Conservation (phyloP, 2,329 filamentous ascomycete species). For the Penicillium hordei region DNA sequence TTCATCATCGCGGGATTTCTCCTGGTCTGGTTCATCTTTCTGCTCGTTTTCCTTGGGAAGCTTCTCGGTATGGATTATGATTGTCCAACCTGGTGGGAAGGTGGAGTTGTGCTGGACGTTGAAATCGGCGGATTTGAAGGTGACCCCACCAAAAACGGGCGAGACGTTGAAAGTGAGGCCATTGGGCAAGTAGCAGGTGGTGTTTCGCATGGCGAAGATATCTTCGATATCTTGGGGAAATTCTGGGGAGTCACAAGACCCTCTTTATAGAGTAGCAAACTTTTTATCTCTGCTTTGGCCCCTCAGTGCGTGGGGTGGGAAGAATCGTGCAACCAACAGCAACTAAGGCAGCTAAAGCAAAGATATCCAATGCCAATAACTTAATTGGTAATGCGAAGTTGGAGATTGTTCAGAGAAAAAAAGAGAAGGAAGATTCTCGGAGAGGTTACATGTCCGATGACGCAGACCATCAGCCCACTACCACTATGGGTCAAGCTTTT, state of each 20-base stretch:
- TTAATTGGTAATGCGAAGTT: constrained; percentile 6
- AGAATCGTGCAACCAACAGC: neutral
- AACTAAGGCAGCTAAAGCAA: neutral
- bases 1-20: constrained; percentile 20
- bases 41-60: constrained; percentile 33
- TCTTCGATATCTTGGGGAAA: neutral
- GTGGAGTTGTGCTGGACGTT: constrained; percentile 63
- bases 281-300: constrained; percentile 6
- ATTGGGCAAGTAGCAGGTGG: constrained; percentile 68
- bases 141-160: constrained; percentile 86
- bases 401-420: constrained; percentile 1
- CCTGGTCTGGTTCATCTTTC: constrained; percentile 11
- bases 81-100: constrained; percentile 79
- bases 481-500: neutral
- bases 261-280: neutral
- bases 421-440: neutral
- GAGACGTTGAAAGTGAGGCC: constrained; percentile 79
- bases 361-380: neutral
- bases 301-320: constrained; percentile 8
- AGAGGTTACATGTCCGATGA: constrained; percentile 3
- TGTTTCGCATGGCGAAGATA: constrained; percentile 28
- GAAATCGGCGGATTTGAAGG: constrained; percentile 80
- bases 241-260: neutral
- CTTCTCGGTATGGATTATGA: constrained; percentile 72
- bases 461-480: constrained; percentile 11